Percentiles rank a stretch among this genome's conserved stretches.
Evolutionary conservation across 2,329 filamentous ascomycete species (phyloP).

Genomic region (Colletotrichum sp.): DNA sequence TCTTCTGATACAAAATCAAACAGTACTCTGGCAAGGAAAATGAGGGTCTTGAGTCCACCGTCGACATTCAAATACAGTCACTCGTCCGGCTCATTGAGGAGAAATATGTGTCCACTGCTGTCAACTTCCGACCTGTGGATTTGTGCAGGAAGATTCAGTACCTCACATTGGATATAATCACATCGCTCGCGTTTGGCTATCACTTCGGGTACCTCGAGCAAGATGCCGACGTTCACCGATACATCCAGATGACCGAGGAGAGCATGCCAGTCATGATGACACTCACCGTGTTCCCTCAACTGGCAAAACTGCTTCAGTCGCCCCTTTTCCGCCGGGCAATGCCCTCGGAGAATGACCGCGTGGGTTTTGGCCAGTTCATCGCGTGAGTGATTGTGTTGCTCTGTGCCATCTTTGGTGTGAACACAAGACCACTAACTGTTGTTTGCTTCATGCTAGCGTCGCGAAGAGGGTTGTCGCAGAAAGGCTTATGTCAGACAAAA

Average conservation of each 20-base stretch:
- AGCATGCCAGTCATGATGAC: conserved; percentile 48
- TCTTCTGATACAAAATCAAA: background rate
- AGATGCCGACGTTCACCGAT: conserved; percentile 53
- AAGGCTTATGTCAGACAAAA: conserved; percentile 23
- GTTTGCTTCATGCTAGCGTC: conserved; percentile 11
- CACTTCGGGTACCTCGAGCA: conserved; percentile 53
- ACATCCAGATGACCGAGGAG: conserved; percentile 47
- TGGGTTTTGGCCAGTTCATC: conserved; percentile 44
- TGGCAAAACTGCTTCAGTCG: conserved; percentile 46
- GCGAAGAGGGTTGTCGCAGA: conserved; percentile 26
- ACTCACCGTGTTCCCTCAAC: conserved; percentile 44
- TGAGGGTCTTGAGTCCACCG: conserved; percentile 48
- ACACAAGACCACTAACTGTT: background rate
- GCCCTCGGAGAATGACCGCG: conserved; percentile 42
- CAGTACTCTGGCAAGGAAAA: conserved; percentile 63
- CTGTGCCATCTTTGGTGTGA: background rate
- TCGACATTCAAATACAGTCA: conserved; percentile 51
- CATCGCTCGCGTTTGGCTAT: conserved; percentile 55
- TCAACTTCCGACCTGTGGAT: conserved; percentile 48
- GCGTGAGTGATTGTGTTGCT: conserved; percentile 22
- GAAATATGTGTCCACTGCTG: conserved; percentile 45
- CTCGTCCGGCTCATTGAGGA: conserved; percentile 51
- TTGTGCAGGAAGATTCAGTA: conserved; percentile 52
- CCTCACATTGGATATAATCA: conserved; percentile 62
- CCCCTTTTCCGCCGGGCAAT: conserved; percentile 43